A percentile compares a stretch with the other conserved stretches of the same genome.
phyloP scores from a whole-genome alignment of 345 rosid species.

The Arabidopsis suecica region DNA sequence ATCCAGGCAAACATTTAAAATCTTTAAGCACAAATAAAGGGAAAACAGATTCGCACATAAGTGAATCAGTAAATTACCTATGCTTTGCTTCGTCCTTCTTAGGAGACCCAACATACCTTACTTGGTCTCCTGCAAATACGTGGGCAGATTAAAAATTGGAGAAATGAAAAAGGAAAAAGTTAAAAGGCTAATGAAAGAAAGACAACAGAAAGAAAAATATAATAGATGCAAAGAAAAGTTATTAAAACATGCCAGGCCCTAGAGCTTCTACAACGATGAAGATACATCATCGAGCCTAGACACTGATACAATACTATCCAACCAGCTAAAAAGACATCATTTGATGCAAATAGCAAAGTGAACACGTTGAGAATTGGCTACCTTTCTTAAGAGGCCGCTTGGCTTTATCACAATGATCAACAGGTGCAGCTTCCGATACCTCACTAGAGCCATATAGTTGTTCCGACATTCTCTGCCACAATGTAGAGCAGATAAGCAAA shows the following conservation, averaged over 20 bases:
- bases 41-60: conserved; percentile 21
- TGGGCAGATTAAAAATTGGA: conserved; percentile 1
- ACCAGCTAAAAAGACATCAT: conserved; percentile 15
- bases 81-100: conserved; percentile 54
- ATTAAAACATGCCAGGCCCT: conserved; percentile 19
- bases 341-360: conserved; percentile 30
- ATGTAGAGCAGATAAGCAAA: conserved; percentile 14
- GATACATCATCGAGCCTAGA: conserved; percentile 27
- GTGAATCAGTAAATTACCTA: conserved; percentile 55
- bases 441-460: conserved; percentile 59
- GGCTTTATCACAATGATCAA: conserved; percentile 55
- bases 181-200: conserved; percentile 13
- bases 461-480: conserved; percentile 69
- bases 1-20: conserved; percentile 3
- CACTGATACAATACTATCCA: conserved; percentile 20
- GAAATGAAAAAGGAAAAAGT: conserved; percentile 20
- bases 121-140: conserved; percentile 75
- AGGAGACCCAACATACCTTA: conserved; percentile 75
- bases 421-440: conserved; percentile 57
- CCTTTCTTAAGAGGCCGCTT: conserved; percentile 76
- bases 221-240: neutral
- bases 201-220: neutral
- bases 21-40: conserved; percentile 10
- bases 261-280: conserved; percentile 25
- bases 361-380: conserved; percentile 37